Conservation (phyloP, 2,329 filamentous ascomycete genomes). For the Hypoxylon sp. region DNA sequence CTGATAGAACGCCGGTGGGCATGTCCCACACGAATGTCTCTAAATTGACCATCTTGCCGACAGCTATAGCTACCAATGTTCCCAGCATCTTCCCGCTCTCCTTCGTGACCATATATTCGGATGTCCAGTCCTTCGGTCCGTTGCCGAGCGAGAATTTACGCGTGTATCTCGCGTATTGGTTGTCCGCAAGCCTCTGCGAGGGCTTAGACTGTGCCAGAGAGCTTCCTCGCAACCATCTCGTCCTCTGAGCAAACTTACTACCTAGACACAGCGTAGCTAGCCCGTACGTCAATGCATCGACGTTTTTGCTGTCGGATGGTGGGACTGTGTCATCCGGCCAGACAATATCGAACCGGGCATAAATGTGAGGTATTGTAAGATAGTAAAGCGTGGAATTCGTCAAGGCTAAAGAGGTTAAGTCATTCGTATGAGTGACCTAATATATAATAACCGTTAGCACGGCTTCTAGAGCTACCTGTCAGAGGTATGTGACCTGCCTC, state of each 20-base stretch:
- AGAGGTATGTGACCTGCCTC: slow-evolving; percentile 65
- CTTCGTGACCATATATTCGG: slow-evolving; percentile 84
- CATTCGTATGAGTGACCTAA: slow-evolving; percentile 83
- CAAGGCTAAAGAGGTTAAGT: slow-evolving; percentile 81
- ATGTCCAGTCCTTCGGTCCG: slow-evolving; percentile 81
- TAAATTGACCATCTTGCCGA: slow-evolving; percentile 85
- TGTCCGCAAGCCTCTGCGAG: slow-evolving; percentile 56
- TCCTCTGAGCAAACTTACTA: slow-evolving; percentile 58
- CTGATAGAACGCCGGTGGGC: slow-evolving; percentile 84
- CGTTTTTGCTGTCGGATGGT: slow-evolving; percentile 75
- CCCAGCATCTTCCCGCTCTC: slow-evolving; percentile 91
- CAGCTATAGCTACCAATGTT: slow-evolving; percentile 80
- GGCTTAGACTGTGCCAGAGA: slow-evolving; percentile 34
- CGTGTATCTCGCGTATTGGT: slow-evolving; percentile 82
- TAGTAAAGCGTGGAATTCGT: slow-evolving; percentile 82
- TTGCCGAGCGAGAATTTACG: slow-evolving; percentile 89
- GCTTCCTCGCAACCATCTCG: slow-evolving; percentile 52
- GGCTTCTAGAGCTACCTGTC: slow-evolving; percentile 13
- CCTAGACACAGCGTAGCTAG: slow-evolving; percentile 83
- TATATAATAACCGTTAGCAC: slow-evolving; percentile 21
- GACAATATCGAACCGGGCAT: slow-evolving; percentile 87
- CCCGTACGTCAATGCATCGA: slow-evolving; percentile 86
- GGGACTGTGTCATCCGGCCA: slow-evolving; percentile 80
- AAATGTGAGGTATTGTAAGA: slow-evolving; percentile 82
- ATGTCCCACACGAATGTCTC: slow-evolving; percentile 91